Percentiles rank a stretch among this genome's conserved stretches.
Evolutionary conservation across 768 basidiomycete genomes (phyloP).

Genomic region (Leccinum broughii): DNA sequence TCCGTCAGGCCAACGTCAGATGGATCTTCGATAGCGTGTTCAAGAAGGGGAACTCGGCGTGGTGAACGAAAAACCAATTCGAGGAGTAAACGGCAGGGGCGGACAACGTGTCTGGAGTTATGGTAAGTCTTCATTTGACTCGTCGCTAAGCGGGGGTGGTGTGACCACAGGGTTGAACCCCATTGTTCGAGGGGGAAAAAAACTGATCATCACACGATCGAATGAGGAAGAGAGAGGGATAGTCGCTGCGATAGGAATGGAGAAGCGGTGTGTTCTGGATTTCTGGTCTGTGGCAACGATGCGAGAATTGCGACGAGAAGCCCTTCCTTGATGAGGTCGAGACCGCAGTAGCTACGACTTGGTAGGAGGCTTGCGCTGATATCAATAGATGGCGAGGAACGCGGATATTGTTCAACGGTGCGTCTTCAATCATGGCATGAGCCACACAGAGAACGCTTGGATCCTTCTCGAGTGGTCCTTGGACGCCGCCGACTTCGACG

Average conservation of each 20-base stretch:
- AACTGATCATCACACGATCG: slow-evolving; percentile 11
- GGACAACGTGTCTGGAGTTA: slow-evolving; percentile 15
- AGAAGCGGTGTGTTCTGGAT: not conserved
- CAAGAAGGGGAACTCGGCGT: not conserved
- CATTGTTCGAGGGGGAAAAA: not conserved
- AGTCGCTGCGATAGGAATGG: not conserved
- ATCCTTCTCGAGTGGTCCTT: slow-evolving; percentile 1
- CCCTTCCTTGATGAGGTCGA: not conserved
- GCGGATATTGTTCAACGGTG: slow-evolving; percentile 12
- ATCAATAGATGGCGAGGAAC: slow-evolving; percentile 12
- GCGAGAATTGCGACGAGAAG: not conserved
- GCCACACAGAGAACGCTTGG: not conserved
- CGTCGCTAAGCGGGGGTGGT: slow-evolving; percentile 3
- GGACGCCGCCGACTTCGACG: slow-evolving; percentile 19
- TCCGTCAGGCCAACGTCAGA: not conserved
- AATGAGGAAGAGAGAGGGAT: not conserved
- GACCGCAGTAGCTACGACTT: not conserved
- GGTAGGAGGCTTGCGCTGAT: not conserved
- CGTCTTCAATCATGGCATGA: not conserved
- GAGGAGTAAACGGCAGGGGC: not conserved
- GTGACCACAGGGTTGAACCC: slow-evolving; percentile 2
- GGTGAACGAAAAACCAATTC: not conserved
- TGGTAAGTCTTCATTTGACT: slow-evolving; percentile 12
- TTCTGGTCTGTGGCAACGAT: not conserved
- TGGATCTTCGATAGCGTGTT: not conserved